Percentiles rank a stretch among this genome's conserved stretches.
Evolutionary conservation across 345 rosid genomes (phyloP).

Genomic region (Populus ilicifolia): DNA sequence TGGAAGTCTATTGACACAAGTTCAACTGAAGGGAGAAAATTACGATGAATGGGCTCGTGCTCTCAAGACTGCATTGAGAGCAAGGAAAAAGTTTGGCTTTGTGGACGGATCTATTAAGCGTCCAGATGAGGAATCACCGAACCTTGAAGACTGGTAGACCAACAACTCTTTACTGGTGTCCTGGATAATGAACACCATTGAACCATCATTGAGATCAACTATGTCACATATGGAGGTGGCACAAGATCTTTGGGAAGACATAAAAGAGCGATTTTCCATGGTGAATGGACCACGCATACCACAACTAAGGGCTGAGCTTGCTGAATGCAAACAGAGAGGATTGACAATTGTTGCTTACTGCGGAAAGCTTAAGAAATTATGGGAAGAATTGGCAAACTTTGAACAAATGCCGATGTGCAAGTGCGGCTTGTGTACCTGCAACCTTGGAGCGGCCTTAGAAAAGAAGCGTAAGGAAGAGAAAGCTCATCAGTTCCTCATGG

Average conservation of each 20-base stretch:
- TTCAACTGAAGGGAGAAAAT: constrained; percentile 2
- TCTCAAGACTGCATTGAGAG: neutral
- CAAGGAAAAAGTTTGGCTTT: neutral
- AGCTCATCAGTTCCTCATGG: neutral
- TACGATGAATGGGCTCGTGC: neutral
- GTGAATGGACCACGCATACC: neutral
- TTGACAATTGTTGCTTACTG: neutral
- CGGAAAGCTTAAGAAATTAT: neutral
- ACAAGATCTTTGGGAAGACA: neutral
- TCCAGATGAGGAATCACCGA: neutral
- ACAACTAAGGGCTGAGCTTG: neutral
- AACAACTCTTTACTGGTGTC: neutral
- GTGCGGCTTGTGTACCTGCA: neutral
- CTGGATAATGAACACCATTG: neutral
- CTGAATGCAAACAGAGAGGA: neutral
- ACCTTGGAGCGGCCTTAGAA: neutral
- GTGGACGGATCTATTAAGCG: neutral
- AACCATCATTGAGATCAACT: neutral
- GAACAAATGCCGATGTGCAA: neutral
- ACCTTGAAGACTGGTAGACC: neutral
- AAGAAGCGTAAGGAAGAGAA: neutral
- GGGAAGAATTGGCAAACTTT: neutral
- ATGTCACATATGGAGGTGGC: neutral
- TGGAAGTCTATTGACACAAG: neutral
- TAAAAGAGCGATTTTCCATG: neutral